Percentiles rank a stretch among this genome's conserved stretches.
These are phyloP conservation scores for Nakazawaea pomicola DNA, from an alignment of 805 yeast genomes.

Conservation along the genomic window DNA sequence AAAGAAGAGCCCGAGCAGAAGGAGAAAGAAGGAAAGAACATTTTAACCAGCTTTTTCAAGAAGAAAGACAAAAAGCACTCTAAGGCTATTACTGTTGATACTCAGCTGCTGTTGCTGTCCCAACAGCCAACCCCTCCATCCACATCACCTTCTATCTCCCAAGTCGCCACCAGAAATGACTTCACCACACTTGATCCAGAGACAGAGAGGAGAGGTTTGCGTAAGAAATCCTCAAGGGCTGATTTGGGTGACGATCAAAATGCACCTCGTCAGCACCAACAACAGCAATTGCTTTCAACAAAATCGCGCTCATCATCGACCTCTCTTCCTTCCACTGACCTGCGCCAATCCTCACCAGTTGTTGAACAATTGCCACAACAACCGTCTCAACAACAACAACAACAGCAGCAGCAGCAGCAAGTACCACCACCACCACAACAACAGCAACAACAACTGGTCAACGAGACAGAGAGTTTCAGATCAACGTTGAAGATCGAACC, in stretches of 20 bases:
- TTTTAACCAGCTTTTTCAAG: slow-evolving; percentile 23
- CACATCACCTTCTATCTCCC: too few relatives aligned
- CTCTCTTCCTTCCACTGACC: not conserved
- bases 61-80: slow-evolving; percentile 18
- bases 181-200: too few relatives aligned
- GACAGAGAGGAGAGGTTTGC: too few relatives aligned
- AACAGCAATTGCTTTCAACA: slow-evolving; percentile 8
- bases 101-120: too few relatives aligned
- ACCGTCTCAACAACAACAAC: not conserved
- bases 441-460: not conserved
- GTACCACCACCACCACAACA: slow-evolving; percentile 1
- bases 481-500: slow-evolving; percentile 23
- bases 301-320: too few relatives aligned
- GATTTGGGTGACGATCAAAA: too few relatives aligned
- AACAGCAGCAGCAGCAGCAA: slow-evolving; percentile 5
- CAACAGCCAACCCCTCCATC: too few relatives aligned
- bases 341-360: not conserved
- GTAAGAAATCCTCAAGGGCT: too few relatives aligned
- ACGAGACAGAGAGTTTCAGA: slow-evolving; percentile 15
- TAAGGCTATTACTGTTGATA: too few relatives aligned
- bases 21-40: slow-evolving; percentile 13
- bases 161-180: too few relatives aligned
- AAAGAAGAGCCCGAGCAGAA: slow-evolving; percentile 9
- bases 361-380: not conserved
- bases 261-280: slow-evolving; percentile 8